Percentiles rank a stretch among this genome's conserved stretches.
These are phyloP conservation scores for Geosmithia putterillii DNA, from an alignment of 2,329 filamentous ascomycete species.

Conservation along the genomic window DNA sequence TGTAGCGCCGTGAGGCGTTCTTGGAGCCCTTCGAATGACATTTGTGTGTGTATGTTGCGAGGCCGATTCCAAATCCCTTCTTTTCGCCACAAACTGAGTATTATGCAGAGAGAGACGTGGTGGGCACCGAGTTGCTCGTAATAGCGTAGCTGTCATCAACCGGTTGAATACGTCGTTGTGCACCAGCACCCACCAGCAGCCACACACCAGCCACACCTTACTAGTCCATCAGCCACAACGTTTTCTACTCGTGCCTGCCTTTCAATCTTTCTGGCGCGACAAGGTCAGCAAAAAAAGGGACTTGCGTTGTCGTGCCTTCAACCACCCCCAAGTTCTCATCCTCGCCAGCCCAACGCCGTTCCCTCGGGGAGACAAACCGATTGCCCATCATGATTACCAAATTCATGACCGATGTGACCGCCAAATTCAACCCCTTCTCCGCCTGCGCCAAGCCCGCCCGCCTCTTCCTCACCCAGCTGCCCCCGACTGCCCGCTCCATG, in stretches of 20 bases:
- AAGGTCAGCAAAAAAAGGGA: no score
- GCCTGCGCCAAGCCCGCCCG: conserved; percentile 68
- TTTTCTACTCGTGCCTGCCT: no score
- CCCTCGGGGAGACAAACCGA: neutral
- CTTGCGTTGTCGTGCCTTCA: no score
- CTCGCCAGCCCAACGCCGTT: neutral
- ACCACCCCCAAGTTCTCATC: neutral
- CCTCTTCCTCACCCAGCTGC: conserved; percentile 76
- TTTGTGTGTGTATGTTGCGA: conserved; percentile 9
- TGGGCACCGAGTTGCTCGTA: no score
- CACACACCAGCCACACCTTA: no score
- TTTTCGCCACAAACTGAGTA: neutral
- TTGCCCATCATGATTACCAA: conserved; percentile 60
- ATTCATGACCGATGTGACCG: conserved; percentile 74
- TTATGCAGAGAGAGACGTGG: no score
- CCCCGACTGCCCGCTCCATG: conserved; percentile 60
- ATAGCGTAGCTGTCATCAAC: no score
- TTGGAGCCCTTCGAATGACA: conserved; percentile 50
- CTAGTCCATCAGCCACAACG: no score
- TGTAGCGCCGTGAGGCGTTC: conserved; percentile 46
- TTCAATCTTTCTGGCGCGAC: no score
- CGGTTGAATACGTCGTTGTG: no score
- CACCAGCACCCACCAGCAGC: no score
- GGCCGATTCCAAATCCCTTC: neutral
- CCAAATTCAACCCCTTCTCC: conserved; percentile 89